Evolutionary conservation across 2,329 filamentous ascomycete species (phyloP), one percentile per base, ranked within the genome.

Genomic region (Thermomyces lanuginosus): DNA sequence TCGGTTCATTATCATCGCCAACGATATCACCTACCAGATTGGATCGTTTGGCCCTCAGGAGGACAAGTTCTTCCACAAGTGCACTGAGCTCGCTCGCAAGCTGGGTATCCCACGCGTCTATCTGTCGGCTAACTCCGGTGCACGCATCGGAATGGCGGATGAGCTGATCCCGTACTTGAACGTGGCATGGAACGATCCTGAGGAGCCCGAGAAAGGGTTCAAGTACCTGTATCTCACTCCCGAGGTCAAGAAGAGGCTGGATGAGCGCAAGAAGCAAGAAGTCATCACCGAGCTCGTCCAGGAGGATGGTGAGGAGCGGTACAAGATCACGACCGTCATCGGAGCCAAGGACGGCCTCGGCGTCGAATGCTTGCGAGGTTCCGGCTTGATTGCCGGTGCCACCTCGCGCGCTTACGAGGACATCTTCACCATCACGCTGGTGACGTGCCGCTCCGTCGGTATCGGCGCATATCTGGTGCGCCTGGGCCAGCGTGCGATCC

Each of bases 21-120:
- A 98, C 67, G 89, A 98, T 49, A 98, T 98, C 54, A 98, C 89
- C 10, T 95, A 82, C 69, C 91, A 91, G 67, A 98, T 95, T 52
- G 89, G 89, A 47, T 92, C 82, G 2, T 98, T 98, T 52, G 89
- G 89, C 27, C 89, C 89, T 21, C 76, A 77, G 58, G 89, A 98
- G 62, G 89, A 98, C 57, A 77, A 80, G 44, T 98, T 92, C 72
- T 98, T 98, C 73, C 69, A 91, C 67, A 93, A 95, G 68, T 98
- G 89, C 63, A 95, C 89, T 6, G 84, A 98, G 58, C 67, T 93
- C 39, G 89, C 89, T 36, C 76, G 84, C 44, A 86, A 82, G 64
- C 66, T 93, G 35, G 89, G 89, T 20, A 92, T 98, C 45, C 89
- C 89, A 13, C 80, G 89, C 42, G 86, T 98, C 51, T 98, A 98